Percentiles rank a stretch among this genome's conserved stretches.
Evolutionary conservation across 2,329 filamentous ascomycete species (phyloP).

Genomic region (Calonectria honghensis): DNA sequence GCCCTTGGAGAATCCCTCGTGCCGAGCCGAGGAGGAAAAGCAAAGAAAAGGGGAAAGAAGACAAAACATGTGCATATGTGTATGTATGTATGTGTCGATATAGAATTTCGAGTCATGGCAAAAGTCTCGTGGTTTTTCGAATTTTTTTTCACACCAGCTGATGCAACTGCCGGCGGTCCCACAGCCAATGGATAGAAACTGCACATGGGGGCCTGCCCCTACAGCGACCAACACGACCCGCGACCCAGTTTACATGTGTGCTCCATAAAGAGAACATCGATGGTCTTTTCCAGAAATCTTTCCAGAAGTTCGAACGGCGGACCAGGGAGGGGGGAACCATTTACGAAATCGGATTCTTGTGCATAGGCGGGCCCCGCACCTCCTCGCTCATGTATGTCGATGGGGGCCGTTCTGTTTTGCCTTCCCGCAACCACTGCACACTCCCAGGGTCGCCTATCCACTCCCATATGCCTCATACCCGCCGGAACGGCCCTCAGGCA

Average conservation of each 20-base stretch:
- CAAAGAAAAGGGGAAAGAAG: neutral
- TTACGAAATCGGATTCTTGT: constrained; percentile 19
- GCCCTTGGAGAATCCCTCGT: neutral
- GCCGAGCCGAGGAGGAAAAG: constrained; percentile 8
- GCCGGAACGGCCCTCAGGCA: neutral
- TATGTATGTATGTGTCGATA: constrained; percentile 2
- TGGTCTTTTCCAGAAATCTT: constrained; percentile 14
- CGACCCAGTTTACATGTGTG: neutral
- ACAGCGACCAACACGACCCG: neutral
- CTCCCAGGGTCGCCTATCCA: neutral
- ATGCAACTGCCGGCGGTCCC: constrained; percentile 17
- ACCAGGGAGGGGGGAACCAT: neutral
- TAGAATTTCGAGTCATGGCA: constrained; percentile 11
- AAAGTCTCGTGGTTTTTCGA: constrained; percentile 4
- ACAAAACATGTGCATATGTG: neutral
- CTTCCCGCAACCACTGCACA: neutral
- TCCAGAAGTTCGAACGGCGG: constrained; percentile 18
- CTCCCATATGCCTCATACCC: constrained; percentile 11
- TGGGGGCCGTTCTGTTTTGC: neutral
- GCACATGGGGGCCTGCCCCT: neutral
- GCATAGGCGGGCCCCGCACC: neutral
- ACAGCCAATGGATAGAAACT: neutral
- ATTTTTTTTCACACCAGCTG: constrained; percentile 23
- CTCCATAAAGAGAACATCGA: constrained; percentile 17
- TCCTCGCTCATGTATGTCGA: neutral